Evolutionary conservation across 345 rosid species (phyloP).

Genomic region (Erucastrum elatum): DNA sequence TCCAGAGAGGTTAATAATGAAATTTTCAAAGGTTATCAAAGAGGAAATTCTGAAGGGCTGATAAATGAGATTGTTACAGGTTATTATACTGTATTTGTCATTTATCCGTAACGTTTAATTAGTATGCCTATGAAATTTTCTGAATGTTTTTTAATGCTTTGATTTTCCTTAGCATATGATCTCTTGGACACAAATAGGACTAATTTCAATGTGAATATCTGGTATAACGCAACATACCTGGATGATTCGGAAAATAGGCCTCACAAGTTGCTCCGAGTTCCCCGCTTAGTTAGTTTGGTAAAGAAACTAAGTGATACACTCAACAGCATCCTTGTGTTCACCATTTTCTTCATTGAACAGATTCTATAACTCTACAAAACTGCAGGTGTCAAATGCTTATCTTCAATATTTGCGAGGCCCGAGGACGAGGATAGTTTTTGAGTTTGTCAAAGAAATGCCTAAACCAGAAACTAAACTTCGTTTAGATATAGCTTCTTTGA

Average conservation of each 20-base stretch:
- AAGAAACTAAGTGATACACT: conserved; percentile 2
- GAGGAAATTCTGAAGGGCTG: conserved; percentile 55
- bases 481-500: conserved; percentile 66
- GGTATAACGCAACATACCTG: conserved; percentile 77
- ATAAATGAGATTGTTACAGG: conserved; percentile 75
- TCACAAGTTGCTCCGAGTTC: conserved; percentile 51
- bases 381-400: conserved; percentile 79
- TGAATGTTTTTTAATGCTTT: conserved; percentile 17
- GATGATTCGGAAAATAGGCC: conserved; percentile 20
- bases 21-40: conserved; percentile 62
- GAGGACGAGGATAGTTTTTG: conserved; percentile 52
- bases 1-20: conserved; percentile 65
- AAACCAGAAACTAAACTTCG: conserved; percentile 45
- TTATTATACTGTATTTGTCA: conserved; percentile 30
- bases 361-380: conserved; percentile 37
- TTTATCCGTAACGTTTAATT: not conserved
- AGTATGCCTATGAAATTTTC: not conserved
- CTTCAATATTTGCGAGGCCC: conserved; percentile 58
- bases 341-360: conserved; percentile 45
- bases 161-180: conserved; percentile 67
- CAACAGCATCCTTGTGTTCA: not conserved
- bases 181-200: conserved; percentile 60
- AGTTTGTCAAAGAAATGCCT: conserved; percentile 84
- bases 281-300: conserved; percentile 84
- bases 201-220: conserved; percentile 62